These are phyloP conservation scores for Diaporthe vaccinii DNA, from an alignment of 2,329 filamentous ascomycete genomes.

Conservation along the genomic window DNA sequence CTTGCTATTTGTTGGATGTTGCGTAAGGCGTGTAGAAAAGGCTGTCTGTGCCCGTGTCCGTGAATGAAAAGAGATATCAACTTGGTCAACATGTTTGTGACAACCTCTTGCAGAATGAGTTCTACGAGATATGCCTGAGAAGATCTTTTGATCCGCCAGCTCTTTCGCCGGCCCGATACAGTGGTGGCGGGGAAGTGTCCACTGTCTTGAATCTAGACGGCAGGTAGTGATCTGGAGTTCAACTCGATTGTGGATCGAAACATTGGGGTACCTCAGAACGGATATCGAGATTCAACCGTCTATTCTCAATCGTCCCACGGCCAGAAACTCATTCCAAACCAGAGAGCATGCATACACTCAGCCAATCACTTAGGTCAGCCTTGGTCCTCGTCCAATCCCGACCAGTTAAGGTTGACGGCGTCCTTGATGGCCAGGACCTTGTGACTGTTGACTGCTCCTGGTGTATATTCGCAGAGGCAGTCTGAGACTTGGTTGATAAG, in stretches of 20 bases:
- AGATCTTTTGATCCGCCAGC: no score
- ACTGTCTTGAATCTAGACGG: no score
- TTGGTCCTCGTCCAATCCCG: neutral
- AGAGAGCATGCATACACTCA: neutral
- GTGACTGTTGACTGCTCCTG: no score
- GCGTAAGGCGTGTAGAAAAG: no score
- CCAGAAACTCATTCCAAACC: neutral
- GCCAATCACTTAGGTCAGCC: neutral
- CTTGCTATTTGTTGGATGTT: neutral
- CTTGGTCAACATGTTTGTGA: neutral
- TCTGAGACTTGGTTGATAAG: neutral
- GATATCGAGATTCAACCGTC: neutral
- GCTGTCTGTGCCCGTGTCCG: neutral
- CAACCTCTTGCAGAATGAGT: no score
- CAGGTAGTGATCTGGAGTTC: no score
- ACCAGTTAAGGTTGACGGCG: no score
- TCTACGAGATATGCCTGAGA: no score
- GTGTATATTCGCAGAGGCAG: neutral
- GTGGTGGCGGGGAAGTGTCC: no score
- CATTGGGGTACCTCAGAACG: neutral
- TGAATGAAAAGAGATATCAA: neutral
- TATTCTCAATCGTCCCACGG: neutral
- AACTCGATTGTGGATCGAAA: no score
- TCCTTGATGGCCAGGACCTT: neutral
- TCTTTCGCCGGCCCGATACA: no score